These are phyloP conservation scores for Acorus calamus DNA, from an alignment of 106 monocot species.

Conservation along the genomic window DNA sequence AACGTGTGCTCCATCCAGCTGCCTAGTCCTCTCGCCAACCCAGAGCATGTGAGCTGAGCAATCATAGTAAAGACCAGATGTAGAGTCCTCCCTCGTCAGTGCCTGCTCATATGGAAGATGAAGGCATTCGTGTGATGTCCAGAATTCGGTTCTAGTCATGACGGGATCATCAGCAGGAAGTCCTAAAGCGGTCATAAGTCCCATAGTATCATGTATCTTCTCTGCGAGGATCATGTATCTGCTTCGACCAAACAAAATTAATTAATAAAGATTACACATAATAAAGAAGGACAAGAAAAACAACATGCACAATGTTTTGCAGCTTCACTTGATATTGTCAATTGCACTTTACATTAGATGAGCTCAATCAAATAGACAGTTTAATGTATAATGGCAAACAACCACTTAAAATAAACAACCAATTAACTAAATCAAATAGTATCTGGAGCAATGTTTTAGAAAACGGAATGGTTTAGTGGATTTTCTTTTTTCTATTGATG, in stretches of 20 bases:
- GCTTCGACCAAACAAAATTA: background rate
- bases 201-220: conserved; percentile 53
- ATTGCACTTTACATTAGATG: no score
- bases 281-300: background rate
- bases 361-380: no score
- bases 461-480: no score
- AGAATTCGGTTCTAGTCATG: conserved; percentile 54
- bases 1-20: conserved; percentile 56
- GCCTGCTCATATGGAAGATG: conserved; percentile 57
- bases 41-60: conserved; percentile 72
- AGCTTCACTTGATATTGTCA: no score
- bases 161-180: conserved; percentile 44
- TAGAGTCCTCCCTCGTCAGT: conserved; percentile 52
- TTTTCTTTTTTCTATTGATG: no score
- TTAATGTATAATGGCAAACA: no score
- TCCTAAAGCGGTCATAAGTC: conserved; percentile 56
- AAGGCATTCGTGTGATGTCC: conserved; percentile 70
- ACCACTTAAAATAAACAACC: no score
- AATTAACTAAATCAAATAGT: no score
- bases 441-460: no score
- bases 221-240: conserved; percentile 56
- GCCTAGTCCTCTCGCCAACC: conserved; percentile 60
- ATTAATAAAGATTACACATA: background rate
- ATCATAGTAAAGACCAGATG: conserved; percentile 47
- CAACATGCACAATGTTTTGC: background rate